Conservation (phyloP, 1,139 yeast species). For the Lodderomyces theae region DNA sequence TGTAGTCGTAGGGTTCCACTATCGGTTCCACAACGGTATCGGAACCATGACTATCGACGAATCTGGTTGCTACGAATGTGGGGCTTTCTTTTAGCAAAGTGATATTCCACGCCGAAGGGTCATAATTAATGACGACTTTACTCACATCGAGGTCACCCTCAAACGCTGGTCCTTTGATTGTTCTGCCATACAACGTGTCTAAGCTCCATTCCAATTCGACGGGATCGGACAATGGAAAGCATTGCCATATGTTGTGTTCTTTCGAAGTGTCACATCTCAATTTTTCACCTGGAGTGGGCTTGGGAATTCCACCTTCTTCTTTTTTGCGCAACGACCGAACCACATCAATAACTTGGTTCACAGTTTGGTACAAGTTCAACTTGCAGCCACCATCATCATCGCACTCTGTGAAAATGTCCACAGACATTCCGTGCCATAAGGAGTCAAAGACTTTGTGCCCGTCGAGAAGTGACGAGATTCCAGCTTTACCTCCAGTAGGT, state of each 20-base stretch:
- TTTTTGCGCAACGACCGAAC: constrained; percentile 61
- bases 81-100: constrained; percentile 21
- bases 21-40: constrained; percentile 24
- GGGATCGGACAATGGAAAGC: constrained; percentile 72
- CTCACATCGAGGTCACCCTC: constrained; percentile 36
- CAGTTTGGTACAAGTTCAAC: constrained; percentile 62
- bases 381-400: constrained; percentile 42
- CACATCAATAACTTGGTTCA: constrained; percentile 73
- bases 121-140: constrained; percentile 43
- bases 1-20: constrained; percentile 29
- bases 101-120: constrained; percentile 49
- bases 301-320: constrained; percentile 70
- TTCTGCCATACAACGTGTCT: constrained; percentile 66
- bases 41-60: constrained; percentile 15
- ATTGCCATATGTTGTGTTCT: constrained; percentile 58
- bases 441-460: constrained; percentile 97
- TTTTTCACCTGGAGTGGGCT: constrained; percentile 65
- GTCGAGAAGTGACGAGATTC: constrained; percentile 78
- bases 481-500: constrained; percentile 92
- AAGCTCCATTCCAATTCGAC: constrained; percentile 53
- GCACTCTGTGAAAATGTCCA: constrained; percentile 71
- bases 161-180: constrained; percentile 63
- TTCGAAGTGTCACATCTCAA: constrained; percentile 71
- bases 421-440: constrained; percentile 91
- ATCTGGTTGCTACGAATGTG: constrained; percentile 12